Conservation (phyloP, 805 yeast genomes). For the Saturnispora galanensis region DNA sequence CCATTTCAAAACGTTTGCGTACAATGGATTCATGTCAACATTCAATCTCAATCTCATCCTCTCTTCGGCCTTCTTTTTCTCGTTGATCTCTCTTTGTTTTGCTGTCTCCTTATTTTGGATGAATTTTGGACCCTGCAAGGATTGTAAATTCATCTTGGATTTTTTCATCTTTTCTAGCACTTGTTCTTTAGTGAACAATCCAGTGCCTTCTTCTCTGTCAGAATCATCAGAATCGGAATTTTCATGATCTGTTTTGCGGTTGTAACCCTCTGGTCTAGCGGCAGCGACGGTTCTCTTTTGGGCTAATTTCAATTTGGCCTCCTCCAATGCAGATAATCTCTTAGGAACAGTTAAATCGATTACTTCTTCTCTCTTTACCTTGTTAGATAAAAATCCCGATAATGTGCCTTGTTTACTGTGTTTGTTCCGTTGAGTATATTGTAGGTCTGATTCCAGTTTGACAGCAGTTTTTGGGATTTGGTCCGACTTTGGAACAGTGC, state of each 20-base stretch:
- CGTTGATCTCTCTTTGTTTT: conserved; percentile 17
- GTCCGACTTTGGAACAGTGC: neutral
- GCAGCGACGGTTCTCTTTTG: conserved; percentile 26
- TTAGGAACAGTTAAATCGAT: conserved; percentile 9
- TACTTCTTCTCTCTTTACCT: conserved; percentile 10
- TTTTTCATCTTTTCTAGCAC: conserved; percentile 22
- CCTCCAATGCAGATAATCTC: conserved; percentile 9
- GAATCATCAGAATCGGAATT: conserved; percentile 30
- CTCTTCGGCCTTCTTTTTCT: conserved; percentile 53
- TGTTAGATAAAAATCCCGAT: conserved; percentile 14
- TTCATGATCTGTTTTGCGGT: conserved; percentile 19
- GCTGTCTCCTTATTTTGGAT: conserved; percentile 15
- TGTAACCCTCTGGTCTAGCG: conserved; percentile 46
- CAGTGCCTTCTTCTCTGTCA: conserved; percentile 32
- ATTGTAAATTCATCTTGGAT: conserved; percentile 20
- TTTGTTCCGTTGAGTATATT: conserved; percentile 7
- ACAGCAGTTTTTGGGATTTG: neutral
- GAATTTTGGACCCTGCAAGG: conserved; percentile 20
- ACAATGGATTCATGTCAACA: conserved; percentile 69
- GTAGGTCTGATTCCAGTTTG: conserved; percentile 11
- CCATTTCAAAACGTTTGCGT: conserved; percentile 66
- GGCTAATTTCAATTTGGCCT: conserved; percentile 10
- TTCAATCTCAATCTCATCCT: conserved; percentile 70
- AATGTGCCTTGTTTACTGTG: conserved; percentile 16
- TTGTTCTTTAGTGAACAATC: conserved; percentile 33